phyloP scores from a whole-genome alignment of 352 stramenopile species.

The Pythium volutum region DNA sequence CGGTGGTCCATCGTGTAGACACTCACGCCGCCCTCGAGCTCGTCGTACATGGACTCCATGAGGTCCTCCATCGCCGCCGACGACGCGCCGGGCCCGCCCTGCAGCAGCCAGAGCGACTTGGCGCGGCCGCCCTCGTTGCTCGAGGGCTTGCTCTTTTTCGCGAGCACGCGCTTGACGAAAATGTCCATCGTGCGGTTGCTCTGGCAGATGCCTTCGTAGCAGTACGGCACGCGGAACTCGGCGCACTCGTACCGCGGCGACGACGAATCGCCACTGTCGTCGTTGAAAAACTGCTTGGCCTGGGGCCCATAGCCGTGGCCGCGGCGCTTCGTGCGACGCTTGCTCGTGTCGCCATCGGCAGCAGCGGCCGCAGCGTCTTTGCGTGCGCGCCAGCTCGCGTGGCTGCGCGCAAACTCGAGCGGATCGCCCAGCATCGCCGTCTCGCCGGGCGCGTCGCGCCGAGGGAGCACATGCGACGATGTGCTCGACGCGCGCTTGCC shows the following conservation, averaged over 20 bases:
- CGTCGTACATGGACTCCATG: constrained; percentile 9
- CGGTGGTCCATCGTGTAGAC: constrained; percentile 37
- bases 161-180: constrained; percentile 33
- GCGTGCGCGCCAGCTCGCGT: constrained; percentile 12
- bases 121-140: background rate
- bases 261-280: constrained; percentile 13
- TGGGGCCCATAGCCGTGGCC: no score
- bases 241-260: constrained; percentile 38
- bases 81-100: constrained; percentile 17
- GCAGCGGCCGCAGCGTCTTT: background rate
- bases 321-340: background rate
- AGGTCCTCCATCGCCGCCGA: constrained; percentile 12
- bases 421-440: constrained; percentile 36
- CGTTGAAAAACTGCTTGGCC: constrained; percentile 6
- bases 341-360: background rate
- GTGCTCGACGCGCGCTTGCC: constrained; percentile 22
- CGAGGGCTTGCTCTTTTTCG: background rate
- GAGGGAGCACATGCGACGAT: constrained; percentile 29
- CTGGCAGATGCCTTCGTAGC: constrained; percentile 57
- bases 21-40: constrained; percentile 18
- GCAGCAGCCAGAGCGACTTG: constrained; percentile 14
- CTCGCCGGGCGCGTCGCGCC: constrained; percentile 41
- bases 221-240: constrained; percentile 59
- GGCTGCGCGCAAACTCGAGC: constrained; percentile 12
- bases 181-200: constrained; percentile 55